These are phyloP conservation scores for Chaetothyriales sp. DNA, from an alignment of 2,329 filamentous ascomycete species.

Conservation along the genomic window DNA sequence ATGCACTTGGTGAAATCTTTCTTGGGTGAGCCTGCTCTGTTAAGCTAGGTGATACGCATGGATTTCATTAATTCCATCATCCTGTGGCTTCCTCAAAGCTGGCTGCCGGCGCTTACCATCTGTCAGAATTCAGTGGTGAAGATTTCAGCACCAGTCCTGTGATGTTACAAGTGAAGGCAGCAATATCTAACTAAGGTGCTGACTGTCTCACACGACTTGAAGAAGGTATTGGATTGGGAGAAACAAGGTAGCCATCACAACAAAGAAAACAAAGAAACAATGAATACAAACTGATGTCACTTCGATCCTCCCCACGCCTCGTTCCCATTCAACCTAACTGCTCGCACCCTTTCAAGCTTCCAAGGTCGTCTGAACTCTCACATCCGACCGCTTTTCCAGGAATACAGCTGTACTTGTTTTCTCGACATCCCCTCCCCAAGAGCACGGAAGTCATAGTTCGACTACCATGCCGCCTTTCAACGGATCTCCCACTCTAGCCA, in stretches of 20 bases:
- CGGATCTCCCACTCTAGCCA: neutral
- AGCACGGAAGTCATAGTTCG: neutral
- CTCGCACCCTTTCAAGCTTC: neutral
- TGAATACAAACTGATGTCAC: neutral
- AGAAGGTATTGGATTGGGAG: neutral
- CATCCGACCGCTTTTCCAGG: neutral
- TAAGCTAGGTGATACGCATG: neutral
- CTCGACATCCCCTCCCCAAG: no score
- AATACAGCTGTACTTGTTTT: neutral
- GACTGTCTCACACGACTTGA: neutral
- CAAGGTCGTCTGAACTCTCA: no score
- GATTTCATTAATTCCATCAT: neutral
- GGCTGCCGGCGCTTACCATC: no score
- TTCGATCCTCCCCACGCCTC: neutral
- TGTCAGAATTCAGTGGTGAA: neutral
- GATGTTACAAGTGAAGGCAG: neutral
- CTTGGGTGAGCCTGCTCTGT: neutral
- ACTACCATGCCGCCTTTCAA: neutral
- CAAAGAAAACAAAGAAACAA: neutral
- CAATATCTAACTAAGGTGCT: neutral
- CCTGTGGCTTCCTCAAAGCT: neutral
- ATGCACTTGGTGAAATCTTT: neutral
- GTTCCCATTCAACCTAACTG: neutral
- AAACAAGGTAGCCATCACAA: neutral
- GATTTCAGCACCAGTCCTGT: neutral